These are phyloP conservation scores for Apiospora sp. DNA, from an alignment of 2,329 filamentous ascomycete genomes.

Conservation along the genomic window DNA sequence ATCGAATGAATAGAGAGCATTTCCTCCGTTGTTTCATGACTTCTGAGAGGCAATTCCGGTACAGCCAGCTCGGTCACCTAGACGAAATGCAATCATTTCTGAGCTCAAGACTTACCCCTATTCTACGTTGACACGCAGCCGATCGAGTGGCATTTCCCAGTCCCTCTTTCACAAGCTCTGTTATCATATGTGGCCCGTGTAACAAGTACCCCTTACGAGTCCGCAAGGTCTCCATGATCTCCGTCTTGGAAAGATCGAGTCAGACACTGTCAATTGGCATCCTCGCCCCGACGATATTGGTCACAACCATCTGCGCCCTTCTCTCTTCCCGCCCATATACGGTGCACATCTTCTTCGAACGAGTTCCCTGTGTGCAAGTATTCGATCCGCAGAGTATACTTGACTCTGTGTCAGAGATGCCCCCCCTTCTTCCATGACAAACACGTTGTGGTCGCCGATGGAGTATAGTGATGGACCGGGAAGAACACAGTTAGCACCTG, in stretches of 20 bases:
- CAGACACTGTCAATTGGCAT: constrained; percentile 59
- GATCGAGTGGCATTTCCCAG: neutral
- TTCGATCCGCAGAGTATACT: no score
- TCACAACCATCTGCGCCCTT: constrained; percentile 66
- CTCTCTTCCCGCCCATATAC: constrained; percentile 64
- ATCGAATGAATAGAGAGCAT: neutral
- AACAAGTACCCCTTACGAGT: constrained; percentile 29
- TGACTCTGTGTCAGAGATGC: no score
- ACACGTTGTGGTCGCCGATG: constrained; percentile 38
- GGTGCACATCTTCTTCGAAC: constrained; percentile 34
- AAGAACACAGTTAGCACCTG: constrained; percentile 54
- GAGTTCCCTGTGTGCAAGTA: no score
- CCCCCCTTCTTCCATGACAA: neutral
- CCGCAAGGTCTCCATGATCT: constrained; percentile 47
- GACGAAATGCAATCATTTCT: neutral
- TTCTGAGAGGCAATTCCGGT: neutral
- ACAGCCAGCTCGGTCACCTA: neutral
- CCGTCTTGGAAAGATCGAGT: constrained; percentile 47
- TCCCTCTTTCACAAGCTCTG: neutral
- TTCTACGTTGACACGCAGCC: neutral
- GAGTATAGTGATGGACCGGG: constrained; percentile 48
- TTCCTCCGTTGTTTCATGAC: neutral
- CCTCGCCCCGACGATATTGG: constrained; percentile 60
- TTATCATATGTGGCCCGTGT: no score
- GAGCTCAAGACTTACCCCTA: neutral